Base-by-base conservation (phyloP, 768 basidiomycete genomes). In the Mycena amicta region DNA sequence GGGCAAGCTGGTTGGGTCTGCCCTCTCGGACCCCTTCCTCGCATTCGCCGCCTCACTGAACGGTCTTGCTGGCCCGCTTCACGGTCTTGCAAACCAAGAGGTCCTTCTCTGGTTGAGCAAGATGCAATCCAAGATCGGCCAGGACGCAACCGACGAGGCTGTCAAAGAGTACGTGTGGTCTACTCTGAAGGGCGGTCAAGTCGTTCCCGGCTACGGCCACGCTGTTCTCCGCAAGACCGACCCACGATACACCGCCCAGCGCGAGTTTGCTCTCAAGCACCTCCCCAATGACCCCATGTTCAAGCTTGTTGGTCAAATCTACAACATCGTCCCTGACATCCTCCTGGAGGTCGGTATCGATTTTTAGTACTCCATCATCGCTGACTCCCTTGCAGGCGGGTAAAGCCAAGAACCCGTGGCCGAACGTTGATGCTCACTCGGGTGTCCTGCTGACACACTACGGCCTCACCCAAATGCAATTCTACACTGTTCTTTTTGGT, bases 71-170 rank as follows among this genome's bases (percentile, higher is more conserved):
- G 96, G 96, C 28, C 96, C 96, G 39, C 87, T 98, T 11, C 96
- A 98, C 77, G 96, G 95, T 69, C 87, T 95, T 33, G 93, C 94
- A 39, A 96, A 98, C 82, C 96, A 98, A 77, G 96, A 98, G 74
- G 96, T 98, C 31, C 83, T 98, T 53, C 72, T 93, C 69, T 98
- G 95, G 95, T 79, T 97, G 58, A 87, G 86, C 73, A 93, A 91
- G 80, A 96, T 98, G 94, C 91, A 95, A 74, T 68, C 81, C 53
- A 83, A 89, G 77, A 87, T 98, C 61, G 96, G 96, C 55, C 87
- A 92, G 71, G 82, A 88, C 64, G 88, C 93, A 11, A 82, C 84
- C 20, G 92, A 97, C 69, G 92, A 93, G 57, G 86, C 90, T 25
- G 91, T 98, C 69, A 89, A 87, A 74, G 88, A 96, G 68, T 96